Evolutionary conservation across 345 rosid genomes (phyloP), one percentile per base, ranked within the genome.

Genomic region (Erucastrum elatum): DNA sequence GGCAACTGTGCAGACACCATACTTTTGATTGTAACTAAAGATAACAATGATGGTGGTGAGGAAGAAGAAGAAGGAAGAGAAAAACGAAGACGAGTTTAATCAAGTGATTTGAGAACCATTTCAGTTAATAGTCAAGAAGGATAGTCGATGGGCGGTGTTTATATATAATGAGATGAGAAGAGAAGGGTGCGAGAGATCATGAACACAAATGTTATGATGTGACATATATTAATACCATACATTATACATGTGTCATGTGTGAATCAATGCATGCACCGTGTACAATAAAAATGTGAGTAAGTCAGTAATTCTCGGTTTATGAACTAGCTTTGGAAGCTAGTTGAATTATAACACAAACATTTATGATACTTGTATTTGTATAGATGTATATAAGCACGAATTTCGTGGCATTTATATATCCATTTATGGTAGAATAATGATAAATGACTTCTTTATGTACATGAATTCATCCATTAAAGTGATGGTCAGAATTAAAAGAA

Each of bases 1-100:
- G 84, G 26, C 26, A 76, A 34, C 2, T 31, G 80, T 58, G 84
- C 72, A 71, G 93, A 81, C 74, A 79, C 89, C 96, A 92, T 90
- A 72, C 70, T 72, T 80, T 26, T 9, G 53, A 71, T 37, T 35
- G 53, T 10, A 61, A 60, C 4, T 69, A 12, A 9, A 66, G 66
- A 4, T 59, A 13, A 71, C 13, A 26, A 79, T 26, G 30, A 26
- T 16, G 35, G 8, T 13, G 64, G 39, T 3, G 72, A 21, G 21
- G 61, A 58, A 15, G 79, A 2, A 51, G 62, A 46, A 46, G 53
- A 12, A 15, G 64, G 56, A n/a, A 17, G 56, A 49, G 56, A 26
- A 60, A 60, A 60, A 60, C 17, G 44, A 46, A n/a, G 56, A 53
- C 27, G 12, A 31, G 25, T 63, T 37, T n/a, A 29, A 8, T 34